Evolutionary conservation across 441 rosid genomes (phyloP).

Genomic region (Jatropha multifida): DNA sequence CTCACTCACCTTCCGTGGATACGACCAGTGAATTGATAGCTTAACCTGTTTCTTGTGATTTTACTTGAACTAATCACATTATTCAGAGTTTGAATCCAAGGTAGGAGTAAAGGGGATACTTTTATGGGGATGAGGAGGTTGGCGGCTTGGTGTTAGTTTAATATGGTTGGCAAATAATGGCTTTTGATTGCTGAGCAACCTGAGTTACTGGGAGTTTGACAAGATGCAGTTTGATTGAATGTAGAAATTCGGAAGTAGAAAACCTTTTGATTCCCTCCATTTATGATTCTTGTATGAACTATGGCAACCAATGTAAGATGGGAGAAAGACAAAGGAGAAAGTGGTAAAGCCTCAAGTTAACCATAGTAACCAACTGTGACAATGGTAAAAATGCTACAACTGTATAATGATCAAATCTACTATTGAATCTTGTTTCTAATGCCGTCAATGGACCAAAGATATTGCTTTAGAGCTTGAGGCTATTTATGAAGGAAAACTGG

Average conservation of each 20-base stretch:
- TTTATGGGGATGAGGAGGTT: not conserved
- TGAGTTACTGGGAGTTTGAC: not conserved
- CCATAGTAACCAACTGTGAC: not conserved
- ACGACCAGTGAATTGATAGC: not conserved
- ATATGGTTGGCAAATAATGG: not conserved
- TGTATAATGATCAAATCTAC: not conserved
- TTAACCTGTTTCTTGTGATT: not conserved
- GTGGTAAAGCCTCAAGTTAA: not conserved
- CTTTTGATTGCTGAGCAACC: not conserved
- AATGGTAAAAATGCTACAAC: not conserved
- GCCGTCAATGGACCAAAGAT: not conserved
- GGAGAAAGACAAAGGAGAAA: not conserved
- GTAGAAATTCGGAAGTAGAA: not conserved
- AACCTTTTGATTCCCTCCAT: not conserved
- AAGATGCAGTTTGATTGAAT: constrained; percentile 2
- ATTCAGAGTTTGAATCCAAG: not conserved
- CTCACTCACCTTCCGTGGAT: not conserved
- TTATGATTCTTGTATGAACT: not conserved
- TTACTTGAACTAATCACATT: not conserved
- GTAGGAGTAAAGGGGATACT: not conserved
- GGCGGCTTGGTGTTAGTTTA: not conserved
- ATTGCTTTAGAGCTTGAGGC: not conserved
- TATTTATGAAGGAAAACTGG: not conserved
- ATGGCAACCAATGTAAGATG: not conserved
- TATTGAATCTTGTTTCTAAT: too few relatives aligned